Evolutionary conservation across 768 basidiomycete genomes (phyloP).

Genomic region (Pisolithus albus): DNA sequence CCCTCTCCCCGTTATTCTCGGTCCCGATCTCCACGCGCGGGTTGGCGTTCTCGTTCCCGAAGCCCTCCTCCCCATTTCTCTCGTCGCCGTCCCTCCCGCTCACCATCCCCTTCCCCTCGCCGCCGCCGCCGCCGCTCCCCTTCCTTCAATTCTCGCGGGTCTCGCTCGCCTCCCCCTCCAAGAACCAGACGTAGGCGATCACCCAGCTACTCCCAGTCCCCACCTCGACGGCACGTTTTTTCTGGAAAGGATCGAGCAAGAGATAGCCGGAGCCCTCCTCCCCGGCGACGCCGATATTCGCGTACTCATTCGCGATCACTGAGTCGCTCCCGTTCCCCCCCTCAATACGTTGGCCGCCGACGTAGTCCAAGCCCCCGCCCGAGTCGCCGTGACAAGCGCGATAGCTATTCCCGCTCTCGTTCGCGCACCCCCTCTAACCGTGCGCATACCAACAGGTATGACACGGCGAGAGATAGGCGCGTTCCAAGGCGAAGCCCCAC

Average conservation of each 20-base stretch:
- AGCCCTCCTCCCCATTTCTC: slow-evolving; percentile 18
- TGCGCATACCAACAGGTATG: slow-evolving; percentile 19
- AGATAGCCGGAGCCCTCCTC: slow-evolving; percentile 28
- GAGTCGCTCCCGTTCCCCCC: slow-evolving; percentile 36
- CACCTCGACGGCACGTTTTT: slow-evolving; percentile 17
- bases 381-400: slow-evolving; percentile 20
- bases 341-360: slow-evolving; percentile 39
- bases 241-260: slow-evolving; percentile 18
- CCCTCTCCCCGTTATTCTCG: slow-evolving; percentile 36
- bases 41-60: slow-evolving; percentile 17
- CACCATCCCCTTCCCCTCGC: slow-evolving; percentile 17
- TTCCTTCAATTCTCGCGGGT: slow-evolving; percentile 19
- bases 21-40: slow-evolving; percentile 21
- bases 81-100: slow-evolving; percentile 23
- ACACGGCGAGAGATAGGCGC: slow-evolving; percentile 11
- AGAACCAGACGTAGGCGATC: slow-evolving; percentile 33
- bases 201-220: slow-evolving; percentile 23
- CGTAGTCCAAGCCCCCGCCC: slow-evolving; percentile 33
- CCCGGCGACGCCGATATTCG: slow-evolving; percentile 37
- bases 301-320: slow-evolving; percentile 32
- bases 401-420: slow-evolving; percentile 30
- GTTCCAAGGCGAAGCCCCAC: slow-evolving; percentile 24
- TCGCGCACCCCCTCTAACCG: slow-evolving; percentile 27
- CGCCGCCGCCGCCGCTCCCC: slow-evolving; percentile 24
- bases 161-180: slow-evolving; percentile 39